These are phyloP conservation scores for Leishmania turanica DNA, from an alignment of 208 protist species.

Conservation along the genomic window DNA sequence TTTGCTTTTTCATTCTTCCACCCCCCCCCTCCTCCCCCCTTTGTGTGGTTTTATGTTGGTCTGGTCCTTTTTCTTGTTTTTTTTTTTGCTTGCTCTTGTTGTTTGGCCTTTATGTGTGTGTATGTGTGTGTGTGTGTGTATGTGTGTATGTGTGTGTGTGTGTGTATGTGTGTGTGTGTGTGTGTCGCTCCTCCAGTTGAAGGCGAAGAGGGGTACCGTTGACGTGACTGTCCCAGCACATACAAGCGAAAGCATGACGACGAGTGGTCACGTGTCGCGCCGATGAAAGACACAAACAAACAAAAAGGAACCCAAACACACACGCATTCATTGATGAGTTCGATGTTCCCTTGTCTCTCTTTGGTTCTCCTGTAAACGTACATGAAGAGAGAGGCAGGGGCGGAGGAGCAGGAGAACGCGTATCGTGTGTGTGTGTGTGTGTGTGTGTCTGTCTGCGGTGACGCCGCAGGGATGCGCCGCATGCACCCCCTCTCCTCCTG, in stretches of 20 bases:
- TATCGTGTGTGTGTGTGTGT: background rate
- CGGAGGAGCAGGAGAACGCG: background rate
- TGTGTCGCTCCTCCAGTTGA: no score
- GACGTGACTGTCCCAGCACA: no score
- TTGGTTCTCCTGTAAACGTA: background rate
- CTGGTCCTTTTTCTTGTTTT: no score
- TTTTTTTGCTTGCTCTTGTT: no score
- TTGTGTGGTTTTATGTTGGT: background rate
- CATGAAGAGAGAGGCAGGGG: background rate
- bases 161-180: no score
- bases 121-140: no score
- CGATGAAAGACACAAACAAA: background rate
- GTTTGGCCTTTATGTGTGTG: no score
- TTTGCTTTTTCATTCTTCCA: background rate
- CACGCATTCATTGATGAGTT: background rate
- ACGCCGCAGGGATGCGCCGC: background rate
- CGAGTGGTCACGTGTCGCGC: no score
- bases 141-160: no score
- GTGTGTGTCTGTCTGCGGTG: background rate
- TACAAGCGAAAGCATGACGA: background rate
- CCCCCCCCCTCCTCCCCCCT: background rate
- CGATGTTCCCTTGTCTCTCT: background rate
- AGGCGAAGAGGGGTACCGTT: no score
- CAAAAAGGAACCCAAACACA: no score
- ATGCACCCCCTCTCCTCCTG: background rate